Conservation (phyloP, 768 basidiomycete species). For the Arthromyces matolae region DNA sequence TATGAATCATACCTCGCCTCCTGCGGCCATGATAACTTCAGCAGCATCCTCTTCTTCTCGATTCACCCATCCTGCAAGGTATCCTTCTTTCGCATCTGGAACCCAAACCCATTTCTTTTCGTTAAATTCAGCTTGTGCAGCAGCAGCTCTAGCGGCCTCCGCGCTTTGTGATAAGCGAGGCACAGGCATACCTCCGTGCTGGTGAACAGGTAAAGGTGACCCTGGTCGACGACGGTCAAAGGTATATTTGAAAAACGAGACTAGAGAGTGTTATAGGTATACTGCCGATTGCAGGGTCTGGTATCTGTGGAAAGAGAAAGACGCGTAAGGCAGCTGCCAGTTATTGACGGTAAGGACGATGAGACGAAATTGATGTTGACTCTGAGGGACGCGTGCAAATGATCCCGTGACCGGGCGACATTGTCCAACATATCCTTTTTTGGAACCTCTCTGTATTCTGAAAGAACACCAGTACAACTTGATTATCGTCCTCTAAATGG, state of each 20-base stretch:
- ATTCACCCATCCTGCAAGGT: slow-evolving; percentile 91
- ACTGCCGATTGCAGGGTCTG: slow-evolving; percentile 3
- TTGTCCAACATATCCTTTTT: slow-evolving; percentile 29
- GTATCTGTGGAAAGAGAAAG: slow-evolving; percentile 13
- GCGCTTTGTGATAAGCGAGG: slow-evolving; percentile 48
- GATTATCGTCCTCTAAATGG: too few relatives aligned
- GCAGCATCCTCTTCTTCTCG: slow-evolving; percentile 80
- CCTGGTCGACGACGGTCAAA: too few relatives aligned
- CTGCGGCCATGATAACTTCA: slow-evolving; percentile 80
- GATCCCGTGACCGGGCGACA: slow-evolving; percentile 18
- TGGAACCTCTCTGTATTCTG: slow-evolving; percentile 13
- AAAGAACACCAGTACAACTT: too few relatives aligned
- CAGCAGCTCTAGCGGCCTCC: slow-evolving; percentile 81
- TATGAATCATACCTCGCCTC: slow-evolving; percentile 63
- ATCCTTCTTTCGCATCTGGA: slow-evolving; percentile 88
- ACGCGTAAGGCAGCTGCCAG: slow-evolving; percentile 14
- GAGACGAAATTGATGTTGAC: slow-evolving; percentile 4
- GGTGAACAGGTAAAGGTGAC: too few relatives aligned
- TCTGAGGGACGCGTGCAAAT: slow-evolving; percentile 14
- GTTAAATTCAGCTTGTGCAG: slow-evolving; percentile 92
- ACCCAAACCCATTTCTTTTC: slow-evolving; percentile 99
- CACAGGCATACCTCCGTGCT: slow-evolving; percentile 47
- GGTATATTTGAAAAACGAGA: too few relatives aligned
- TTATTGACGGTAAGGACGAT: slow-evolving; percentile 5
- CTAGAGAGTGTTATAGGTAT: slow-evolving; percentile 6